Conservation (phyloP, 75 land plant genomes). For the Adiantum capillusveneris region DNA sequence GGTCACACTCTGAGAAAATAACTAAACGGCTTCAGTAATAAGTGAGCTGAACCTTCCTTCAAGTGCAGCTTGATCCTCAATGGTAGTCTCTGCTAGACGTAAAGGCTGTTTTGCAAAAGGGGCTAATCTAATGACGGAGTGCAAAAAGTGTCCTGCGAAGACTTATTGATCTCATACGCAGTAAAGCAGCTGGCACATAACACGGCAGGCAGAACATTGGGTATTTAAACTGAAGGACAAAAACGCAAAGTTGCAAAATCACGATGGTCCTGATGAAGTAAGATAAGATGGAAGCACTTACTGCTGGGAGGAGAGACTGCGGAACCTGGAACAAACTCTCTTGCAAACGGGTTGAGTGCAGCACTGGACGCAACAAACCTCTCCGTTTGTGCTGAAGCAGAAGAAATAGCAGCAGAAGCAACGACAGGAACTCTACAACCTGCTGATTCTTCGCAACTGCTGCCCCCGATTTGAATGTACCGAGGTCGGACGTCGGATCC, state of each 20-base stretch:
- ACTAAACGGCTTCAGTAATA: not conserved
- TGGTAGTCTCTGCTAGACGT: not conserved
- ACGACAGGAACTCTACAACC: not conserved
- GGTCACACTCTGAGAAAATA: not conserved
- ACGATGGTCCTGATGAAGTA: not conserved
- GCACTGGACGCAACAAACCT: not conserved
- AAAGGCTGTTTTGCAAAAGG: not conserved
- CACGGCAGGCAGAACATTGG: not conserved
- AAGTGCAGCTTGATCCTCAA: not conserved
- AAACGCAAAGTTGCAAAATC: not conserved
- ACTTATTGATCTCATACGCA: not conserved
- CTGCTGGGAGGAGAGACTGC: not conserved
- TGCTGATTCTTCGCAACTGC: too few species aligned
- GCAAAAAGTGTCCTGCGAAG: not conserved
- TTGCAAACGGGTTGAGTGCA: not conserved
- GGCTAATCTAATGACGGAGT: not conserved
- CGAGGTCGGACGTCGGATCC: too few species aligned
- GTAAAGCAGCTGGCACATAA: not conserved
- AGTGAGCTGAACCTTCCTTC: not conserved
- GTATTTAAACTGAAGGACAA: not conserved
- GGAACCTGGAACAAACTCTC: not conserved
- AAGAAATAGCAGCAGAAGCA: not conserved
- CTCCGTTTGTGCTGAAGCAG: not conserved
- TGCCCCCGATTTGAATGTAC: too few species aligned
- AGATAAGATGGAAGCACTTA: not conserved